These are phyloP conservation scores for Eleusine coracana DNA, from an alignment of 176 grass and related monocot genomes.

Conservation along the genomic window DNA sequence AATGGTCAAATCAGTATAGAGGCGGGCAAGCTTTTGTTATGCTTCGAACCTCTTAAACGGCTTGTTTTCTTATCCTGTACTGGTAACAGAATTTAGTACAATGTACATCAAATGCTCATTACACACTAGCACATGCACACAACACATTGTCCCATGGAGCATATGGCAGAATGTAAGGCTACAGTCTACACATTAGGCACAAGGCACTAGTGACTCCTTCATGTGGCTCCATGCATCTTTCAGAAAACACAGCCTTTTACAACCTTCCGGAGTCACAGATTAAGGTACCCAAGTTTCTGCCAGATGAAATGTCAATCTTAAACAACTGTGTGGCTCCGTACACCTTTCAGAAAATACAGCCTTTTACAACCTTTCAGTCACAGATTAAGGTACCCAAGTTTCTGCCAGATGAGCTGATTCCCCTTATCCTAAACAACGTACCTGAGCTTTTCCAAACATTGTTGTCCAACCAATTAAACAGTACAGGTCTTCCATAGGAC, in stretches of 20 bases:
- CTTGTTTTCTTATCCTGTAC: not conserved
- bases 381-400: not conserved
- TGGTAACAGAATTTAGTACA: not conserved
- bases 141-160: not conserved
- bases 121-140: not conserved
- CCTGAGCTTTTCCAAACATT: not conserved
- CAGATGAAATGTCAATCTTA: not conserved
- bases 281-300: not conserved
- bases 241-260: not conserved
- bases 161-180: conserved; percentile 18
- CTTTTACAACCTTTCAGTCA: not conserved
- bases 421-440: not conserved
- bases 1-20: not conserved
- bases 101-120: not conserved
- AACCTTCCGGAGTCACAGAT: not conserved
- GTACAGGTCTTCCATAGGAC: not conserved
- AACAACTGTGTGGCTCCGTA: not conserved
- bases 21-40: not conserved
- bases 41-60: not conserved
- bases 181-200: too few relatives aligned
- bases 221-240: not conserved
- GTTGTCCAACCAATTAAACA: not conserved
- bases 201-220: not conserved
- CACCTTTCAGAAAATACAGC: conserved; percentile 3
- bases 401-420: not conserved